Evolutionary conservation across 192 early-diverging fungal genomes (phyloP), one percentile per base, ranked within the genome.

Genomic region (Pilobolus umbonatus): DNA sequence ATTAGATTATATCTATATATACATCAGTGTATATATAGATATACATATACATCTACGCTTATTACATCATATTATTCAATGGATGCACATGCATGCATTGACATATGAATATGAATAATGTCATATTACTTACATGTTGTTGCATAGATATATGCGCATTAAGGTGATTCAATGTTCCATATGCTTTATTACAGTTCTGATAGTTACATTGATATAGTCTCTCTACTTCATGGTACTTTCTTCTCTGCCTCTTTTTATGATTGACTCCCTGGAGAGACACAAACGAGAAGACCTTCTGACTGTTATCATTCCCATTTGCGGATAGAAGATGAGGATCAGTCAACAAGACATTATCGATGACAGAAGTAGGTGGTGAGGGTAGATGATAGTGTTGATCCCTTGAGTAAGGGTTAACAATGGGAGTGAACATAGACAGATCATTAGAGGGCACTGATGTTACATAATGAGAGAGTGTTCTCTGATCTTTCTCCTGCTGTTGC

Each of bases 111-210:
- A n/a, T n/a, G n/a, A n/a, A n/a, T n/a, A n/a, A n/a, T n/a, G n/a
- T n/a, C n/a, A 42, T 17, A 36, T 22, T 64, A 71, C 46, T 77
- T 65, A 65, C 82, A 51, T 84, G 82, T 47, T 72, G 74, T 58
- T 84, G 82, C 79, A 81, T 81, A 28, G 59, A 64, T 14, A 84
- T 74, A 56, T 84, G 82, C 31, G 79, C 75, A 53, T 84, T 84
- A 17, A 84, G 60, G 46, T 84, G 82, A 57, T 81, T 84, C 2
- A 84, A 60, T 2, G 82, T 84, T 10, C 82, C 82, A 56, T 84
- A 84, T 12, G 75, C 57, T 60, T 84, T 84, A 25, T 71, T 68
- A 43, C 82, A 84, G 14, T 74, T 79, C 1, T 57, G 61, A 46
- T 55, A 80, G 43, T 63, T 80, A 64, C 82, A 84, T 39, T 63